These are phyloP conservation scores for Dipteronia dyeriana DNA, from an alignment of 345 rosid genomes.

Conservation along the genomic window DNA sequence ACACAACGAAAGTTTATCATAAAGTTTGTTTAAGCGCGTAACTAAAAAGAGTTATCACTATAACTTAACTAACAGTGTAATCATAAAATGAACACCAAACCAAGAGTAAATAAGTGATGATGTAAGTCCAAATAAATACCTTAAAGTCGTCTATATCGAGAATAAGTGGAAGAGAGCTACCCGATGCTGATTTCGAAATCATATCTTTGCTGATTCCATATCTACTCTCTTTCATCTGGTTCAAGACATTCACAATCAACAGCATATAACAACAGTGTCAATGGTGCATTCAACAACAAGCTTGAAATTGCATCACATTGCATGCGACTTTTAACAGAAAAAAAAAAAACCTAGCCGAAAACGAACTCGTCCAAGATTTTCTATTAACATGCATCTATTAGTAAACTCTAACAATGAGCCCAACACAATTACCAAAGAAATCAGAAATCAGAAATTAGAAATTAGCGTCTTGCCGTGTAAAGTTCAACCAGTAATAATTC, in stretches of 20 bases:
- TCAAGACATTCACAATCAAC: slow-evolving; percentile 18
- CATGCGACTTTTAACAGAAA: not conserved
- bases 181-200: slow-evolving; percentile 57
- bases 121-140: slow-evolving; percentile 45
- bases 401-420: not conserved
- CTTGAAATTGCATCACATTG: not conserved
- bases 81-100: not conserved
- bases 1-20: slow-evolving; percentile 14
- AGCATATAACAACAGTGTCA: not conserved
- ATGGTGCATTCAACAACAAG: not conserved
- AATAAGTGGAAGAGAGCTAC: slow-evolving; percentile 65
- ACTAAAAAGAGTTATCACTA: slow-evolving; percentile 14
- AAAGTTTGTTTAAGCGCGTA: not conserved
- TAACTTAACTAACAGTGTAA: slow-evolving; percentile 7
- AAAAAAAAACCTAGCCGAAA: not conserved
- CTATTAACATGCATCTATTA: not conserved
- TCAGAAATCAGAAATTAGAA: not conserved
- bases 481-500: not conserved
- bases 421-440: not conserved
- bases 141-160: slow-evolving; percentile 90
- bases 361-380: not conserved
- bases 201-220: slow-evolving; percentile 51
- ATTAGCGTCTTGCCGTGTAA: not conserved
- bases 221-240: slow-evolving; percentile 65
- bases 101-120: not conserved